Percentiles rank a stretch among this genome's conserved stretches.
Conservation (phyloP, 345 rosid species). For the Eucalyptus polyanthemos region DNA sequence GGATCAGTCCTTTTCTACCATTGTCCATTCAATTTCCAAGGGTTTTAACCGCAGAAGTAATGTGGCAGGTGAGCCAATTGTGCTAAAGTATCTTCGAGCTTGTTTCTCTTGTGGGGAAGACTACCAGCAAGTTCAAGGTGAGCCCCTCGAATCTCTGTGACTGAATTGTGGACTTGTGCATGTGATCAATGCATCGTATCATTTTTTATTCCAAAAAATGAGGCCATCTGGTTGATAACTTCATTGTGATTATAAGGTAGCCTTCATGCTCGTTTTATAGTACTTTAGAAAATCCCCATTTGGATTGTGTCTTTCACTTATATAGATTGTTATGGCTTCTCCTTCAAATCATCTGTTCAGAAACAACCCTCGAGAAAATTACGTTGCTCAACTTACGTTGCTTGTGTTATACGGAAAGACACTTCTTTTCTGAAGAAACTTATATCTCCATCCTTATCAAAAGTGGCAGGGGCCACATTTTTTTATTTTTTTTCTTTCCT, state of each 20-base stretch:
- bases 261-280: not conserved
- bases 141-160: not conserved
- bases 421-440: not conserved
- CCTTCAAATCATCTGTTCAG: not conserved
- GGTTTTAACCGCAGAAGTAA: not conserved
- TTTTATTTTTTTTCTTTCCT: not conserved
- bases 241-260: not conserved
- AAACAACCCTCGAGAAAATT: not conserved
- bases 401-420: not conserved
- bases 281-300: not conserved
- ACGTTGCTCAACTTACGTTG: not conserved
- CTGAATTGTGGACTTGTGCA: not conserved
- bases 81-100: constrained; percentile 46
- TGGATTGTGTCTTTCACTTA: not conserved
- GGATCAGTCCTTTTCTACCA: not conserved
- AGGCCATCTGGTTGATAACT: not conserved
- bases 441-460: not conserved
- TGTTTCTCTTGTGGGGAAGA: constrained; percentile 91
- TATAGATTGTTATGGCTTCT: not conserved
- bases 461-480: not conserved
- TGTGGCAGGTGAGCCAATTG: constrained; percentile 37
- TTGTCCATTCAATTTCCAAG: not conserved
- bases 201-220: not conserved
- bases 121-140: constrained; percentile 61
- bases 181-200: not conserved